These are phyloP conservation scores for Penicillium cosmopolitanum DNA, from an alignment of 495 filamentous ascomycete genomes.

Conservation along the genomic window DNA sequence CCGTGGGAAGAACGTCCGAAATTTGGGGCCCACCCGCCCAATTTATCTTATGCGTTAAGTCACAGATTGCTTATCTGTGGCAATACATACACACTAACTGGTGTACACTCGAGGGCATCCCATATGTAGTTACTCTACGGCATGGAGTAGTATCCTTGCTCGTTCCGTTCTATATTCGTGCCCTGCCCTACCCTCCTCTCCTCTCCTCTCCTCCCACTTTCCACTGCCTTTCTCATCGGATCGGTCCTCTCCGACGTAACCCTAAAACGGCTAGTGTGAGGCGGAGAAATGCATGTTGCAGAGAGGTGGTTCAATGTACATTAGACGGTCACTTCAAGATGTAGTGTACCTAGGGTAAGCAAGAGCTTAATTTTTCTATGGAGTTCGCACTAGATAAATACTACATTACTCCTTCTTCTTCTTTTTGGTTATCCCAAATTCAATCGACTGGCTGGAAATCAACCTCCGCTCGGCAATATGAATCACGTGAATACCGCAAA, in stretches of 20 bases:
- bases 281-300: constrained; percentile 16
- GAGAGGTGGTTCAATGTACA: background rate
- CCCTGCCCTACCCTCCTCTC: background rate
- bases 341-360: no score
- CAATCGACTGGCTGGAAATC: constrained; percentile 2
- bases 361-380: no score
- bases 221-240: constrained; percentile 19
- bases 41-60: constrained; percentile 48
- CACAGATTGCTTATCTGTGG: constrained; percentile 48
- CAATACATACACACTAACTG: constrained; percentile 6
- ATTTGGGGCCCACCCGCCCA: constrained; percentile 32
- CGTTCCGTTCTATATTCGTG: constrained; percentile 21
- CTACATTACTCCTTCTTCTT: no score
- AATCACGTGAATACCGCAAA: constrained; percentile 28
- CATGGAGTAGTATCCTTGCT: background rate
- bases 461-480: background rate
- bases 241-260: constrained; percentile 32
- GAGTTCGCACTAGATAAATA: no score
- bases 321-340: background rate
- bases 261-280: background rate
- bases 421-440: no score
- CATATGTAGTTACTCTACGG: no score
- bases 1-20: constrained; percentile 40
- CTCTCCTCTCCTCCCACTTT: background rate
- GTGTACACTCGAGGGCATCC: no score